Percentiles rank a stretch among this genome's conserved stretches.
Evolutionary conservation across 2,329 filamentous ascomycete genomes (phyloP).

Genomic region (Colletotrichum navitas): DNA sequence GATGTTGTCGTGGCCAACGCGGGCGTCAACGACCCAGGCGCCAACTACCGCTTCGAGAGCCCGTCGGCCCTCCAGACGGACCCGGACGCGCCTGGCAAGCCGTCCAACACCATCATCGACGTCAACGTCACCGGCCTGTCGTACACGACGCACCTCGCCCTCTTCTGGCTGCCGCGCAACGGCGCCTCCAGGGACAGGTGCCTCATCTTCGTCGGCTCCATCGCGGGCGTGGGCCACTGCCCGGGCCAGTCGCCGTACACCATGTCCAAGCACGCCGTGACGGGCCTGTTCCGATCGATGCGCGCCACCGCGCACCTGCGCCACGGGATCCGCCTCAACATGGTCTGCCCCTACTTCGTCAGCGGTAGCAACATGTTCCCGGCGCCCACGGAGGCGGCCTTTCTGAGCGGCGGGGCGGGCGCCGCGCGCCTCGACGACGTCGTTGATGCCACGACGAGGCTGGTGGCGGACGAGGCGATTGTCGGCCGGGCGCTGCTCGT

Average conservation of each 20-base stretch:
- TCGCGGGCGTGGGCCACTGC: slow-evolving; percentile 66
- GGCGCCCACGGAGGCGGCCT: slow-evolving; percentile 56
- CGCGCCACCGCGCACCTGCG: slow-evolving; percentile 59
- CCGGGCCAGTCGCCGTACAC: slow-evolving; percentile 66
- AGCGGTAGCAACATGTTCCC: slow-evolving; percentile 70
- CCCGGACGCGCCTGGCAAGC: slow-evolving; percentile 55
- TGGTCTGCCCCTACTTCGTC: slow-evolving; percentile 76
- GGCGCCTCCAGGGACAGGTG: slow-evolving; percentile 63
- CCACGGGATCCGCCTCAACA: slow-evolving; percentile 71
- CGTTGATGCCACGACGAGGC: slow-evolving; percentile 71
- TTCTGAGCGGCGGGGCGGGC: slow-evolving; percentile 65
- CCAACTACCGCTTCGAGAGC: slow-evolving; percentile 58
- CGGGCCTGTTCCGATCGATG: slow-evolving; percentile 73
- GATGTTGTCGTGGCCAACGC: slow-evolving; percentile 77
- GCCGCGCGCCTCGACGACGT: slow-evolving; percentile 69
- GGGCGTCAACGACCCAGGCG: slow-evolving; percentile 62
- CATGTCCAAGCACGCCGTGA: slow-evolving; percentile 74
- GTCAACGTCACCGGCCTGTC: slow-evolving; percentile 74
- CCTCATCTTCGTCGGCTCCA: slow-evolving; percentile 72
- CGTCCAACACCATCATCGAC: slow-evolving; percentile 66
- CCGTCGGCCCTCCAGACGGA: slow-evolving; percentile 59
- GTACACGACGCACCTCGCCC: slow-evolving; percentile 74
- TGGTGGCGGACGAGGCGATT: slow-evolving; percentile 70
- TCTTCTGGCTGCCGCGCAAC: slow-evolving; percentile 68
- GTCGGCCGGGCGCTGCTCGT: slow-evolving; percentile 69